Conservation (phyloP, 805 yeast genomes). For the Vanderwaltozyma verrucispora region DNA sequence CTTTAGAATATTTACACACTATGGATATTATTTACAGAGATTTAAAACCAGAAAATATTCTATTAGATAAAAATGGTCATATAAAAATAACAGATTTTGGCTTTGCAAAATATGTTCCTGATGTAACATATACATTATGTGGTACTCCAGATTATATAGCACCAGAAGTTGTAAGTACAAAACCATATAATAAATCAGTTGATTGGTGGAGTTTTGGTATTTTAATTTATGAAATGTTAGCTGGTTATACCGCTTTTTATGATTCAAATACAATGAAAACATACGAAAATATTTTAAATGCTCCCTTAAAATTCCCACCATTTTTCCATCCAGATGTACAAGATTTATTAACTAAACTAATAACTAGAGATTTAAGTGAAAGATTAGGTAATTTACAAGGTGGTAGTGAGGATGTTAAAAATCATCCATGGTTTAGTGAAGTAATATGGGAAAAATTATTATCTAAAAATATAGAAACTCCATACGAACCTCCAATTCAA, state of each 20-base stretch:
- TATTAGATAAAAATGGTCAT: conserved; percentile 78
- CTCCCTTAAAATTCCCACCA: conserved; percentile 65
- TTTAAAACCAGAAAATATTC: conserved; percentile 81
- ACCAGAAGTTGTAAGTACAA: conserved; percentile 87
- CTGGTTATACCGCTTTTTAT: conserved; percentile 91
- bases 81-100: conserved; percentile 88
- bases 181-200: conserved; percentile 86
- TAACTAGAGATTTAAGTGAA: conserved; percentile 71
- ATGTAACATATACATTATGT: conserved; percentile 85
- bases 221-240: conserved; percentile 82
- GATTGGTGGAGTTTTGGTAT: conserved; percentile 98
- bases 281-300: conserved; percentile 76
- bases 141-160: conserved; percentile 96
- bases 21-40: conserved; percentile 82
- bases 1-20: conserved; percentile 74
- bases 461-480: conserved; percentile 82
- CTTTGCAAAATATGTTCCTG: conserved; percentile 82
- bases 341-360: conserved; percentile 59
- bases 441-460: conserved; percentile 86
- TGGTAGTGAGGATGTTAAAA: conserved; percentile 76
- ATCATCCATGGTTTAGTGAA: conserved; percentile 83
- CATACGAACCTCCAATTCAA: conserved; percentile 90
- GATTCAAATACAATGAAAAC: conserved; percentile 90
- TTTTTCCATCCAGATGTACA: conserved; percentile 68
- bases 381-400: conserved; percentile 77